Conservation (phyloP, 192 early-diverging fungal genomes). For the Coemansia sp. region DNA sequence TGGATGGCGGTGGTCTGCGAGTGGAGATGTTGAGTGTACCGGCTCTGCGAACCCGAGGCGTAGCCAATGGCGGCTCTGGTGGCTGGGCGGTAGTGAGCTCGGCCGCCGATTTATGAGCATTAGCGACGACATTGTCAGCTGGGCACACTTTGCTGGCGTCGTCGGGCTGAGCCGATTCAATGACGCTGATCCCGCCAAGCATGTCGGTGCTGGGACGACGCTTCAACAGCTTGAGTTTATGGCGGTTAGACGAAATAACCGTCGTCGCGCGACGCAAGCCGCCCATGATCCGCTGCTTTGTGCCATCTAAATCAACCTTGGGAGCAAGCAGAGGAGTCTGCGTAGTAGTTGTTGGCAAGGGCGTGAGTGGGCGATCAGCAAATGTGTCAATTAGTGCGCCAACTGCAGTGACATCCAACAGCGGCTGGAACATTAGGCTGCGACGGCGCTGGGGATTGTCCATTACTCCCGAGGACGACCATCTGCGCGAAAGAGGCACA, state of each 20-base stretch:
- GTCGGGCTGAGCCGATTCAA: neutral
- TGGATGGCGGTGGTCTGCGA: neutral
- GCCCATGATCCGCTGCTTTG: constrained; percentile 11
- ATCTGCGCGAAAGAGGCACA: neutral
- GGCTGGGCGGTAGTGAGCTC: neutral
- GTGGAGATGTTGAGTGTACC: neutral
- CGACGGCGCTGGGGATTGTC: constrained; percentile 22
- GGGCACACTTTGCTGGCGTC: neutral
- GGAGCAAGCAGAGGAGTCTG: neutral
- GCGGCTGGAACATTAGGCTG: constrained; percentile 49
- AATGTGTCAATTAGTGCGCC: constrained; percentile 39
- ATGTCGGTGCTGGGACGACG: neutral
- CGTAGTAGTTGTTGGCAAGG: neutral
- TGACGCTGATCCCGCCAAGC: neutral
- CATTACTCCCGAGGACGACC: neutral
- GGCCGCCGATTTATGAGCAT: neutral
- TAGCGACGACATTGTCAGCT: neutral
- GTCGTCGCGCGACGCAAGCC: constrained; percentile 22
- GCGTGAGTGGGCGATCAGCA: neutral
- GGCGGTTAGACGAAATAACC: neutral
- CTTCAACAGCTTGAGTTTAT: neutral
- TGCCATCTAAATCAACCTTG: neutral
- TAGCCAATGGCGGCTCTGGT: neutral
- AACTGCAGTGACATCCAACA: constrained; percentile 35
- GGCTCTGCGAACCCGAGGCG: neutral